phyloP scores from a whole-genome alignment of 768 basidiomycete genomes.

The Multifurca ochricompacta region DNA sequence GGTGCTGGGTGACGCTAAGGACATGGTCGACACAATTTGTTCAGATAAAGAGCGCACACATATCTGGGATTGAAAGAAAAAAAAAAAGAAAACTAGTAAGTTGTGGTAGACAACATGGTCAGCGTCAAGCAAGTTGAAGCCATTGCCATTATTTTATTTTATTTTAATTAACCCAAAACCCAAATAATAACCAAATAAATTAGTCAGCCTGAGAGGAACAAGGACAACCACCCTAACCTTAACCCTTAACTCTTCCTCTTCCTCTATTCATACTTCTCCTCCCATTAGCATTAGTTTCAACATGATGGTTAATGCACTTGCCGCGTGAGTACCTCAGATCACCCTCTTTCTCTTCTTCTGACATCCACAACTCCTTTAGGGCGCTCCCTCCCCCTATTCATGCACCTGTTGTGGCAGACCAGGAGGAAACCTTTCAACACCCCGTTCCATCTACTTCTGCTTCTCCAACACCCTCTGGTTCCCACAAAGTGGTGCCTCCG shows the following conservation, averaged over 20 bases:
- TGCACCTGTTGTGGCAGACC: slow-evolving; percentile 45
- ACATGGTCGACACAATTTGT: too few species aligned
- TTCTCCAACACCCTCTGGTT: slow-evolving; percentile 35
- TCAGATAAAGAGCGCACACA: too few species aligned
- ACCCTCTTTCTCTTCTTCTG: slow-evolving; percentile 10
- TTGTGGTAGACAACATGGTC: too few species aligned
- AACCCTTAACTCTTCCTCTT: too few species aligned
- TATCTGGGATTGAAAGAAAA: too few species aligned
- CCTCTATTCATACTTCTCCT: too few species aligned
- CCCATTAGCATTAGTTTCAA: background rate
- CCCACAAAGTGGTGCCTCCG: slow-evolving; percentile 56
- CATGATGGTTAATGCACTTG: slow-evolving; percentile 54
- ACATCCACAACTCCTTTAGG: slow-evolving; percentile 34
- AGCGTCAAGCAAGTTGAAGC: too few species aligned
- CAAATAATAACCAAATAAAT: slow-evolving; percentile 8
- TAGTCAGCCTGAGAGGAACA: too few species aligned
- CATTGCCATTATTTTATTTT: too few species aligned
- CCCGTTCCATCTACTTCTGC: slow-evolving; percentile 26
- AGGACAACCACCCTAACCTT: too few species aligned
- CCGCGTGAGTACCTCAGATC: slow-evolving; percentile 48
- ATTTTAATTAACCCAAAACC: too few species aligned
- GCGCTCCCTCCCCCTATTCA: slow-evolving; percentile 61
- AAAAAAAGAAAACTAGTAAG: too few species aligned
- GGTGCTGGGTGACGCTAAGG: slow-evolving; percentile 10
- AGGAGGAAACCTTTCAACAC: slow-evolving; percentile 46